Evolutionary conservation across 164 flowering plant species (phyloP).

Genomic region (Aristolochia contorta): DNA sequence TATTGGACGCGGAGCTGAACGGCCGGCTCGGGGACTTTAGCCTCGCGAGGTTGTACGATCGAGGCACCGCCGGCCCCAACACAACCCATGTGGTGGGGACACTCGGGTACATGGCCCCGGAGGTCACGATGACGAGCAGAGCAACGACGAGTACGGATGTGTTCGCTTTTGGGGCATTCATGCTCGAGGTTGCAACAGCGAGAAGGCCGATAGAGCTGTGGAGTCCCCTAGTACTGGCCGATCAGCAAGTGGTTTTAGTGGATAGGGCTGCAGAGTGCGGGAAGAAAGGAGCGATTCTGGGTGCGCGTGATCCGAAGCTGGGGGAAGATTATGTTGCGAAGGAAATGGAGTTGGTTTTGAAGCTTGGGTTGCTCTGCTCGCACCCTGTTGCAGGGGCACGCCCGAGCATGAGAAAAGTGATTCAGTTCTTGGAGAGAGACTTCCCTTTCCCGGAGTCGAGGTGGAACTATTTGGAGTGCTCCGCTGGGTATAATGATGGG

Average conservation of each 20-base stretch:
- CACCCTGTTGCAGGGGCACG: conserved; percentile 7
- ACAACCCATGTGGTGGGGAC: conserved; percentile 11
- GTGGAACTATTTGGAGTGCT: no score
- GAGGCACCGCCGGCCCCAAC: conserved; percentile 7
- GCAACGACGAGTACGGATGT: conserved; percentile 15
- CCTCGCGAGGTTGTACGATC: conserved; percentile 11
- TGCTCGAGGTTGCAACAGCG: conserved; percentile 17
- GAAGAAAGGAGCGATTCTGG: conserved; percentile 9
- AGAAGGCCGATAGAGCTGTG: conserved; percentile 9
- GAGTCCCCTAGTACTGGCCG: not conserved
- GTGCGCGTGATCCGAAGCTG: conserved; percentile 14
- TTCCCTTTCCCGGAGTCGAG: not conserved
- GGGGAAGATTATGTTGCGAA: not conserved
- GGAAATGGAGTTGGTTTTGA: conserved; percentile 11
- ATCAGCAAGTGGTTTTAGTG: not conserved
- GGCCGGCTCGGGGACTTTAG: conserved; percentile 10
- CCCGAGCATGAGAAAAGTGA: conserved; percentile 10
- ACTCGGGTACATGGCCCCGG: conserved; percentile 14
- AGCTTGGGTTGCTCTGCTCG: conserved; percentile 23
- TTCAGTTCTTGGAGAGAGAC: conserved; percentile 4
- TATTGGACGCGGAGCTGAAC: conserved; percentile 6
- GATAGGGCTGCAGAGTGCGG: conserved; percentile 11
- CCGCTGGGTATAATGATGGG: no score
- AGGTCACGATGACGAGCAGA: conserved; percentile 4
- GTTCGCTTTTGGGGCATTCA: conserved; percentile 14